Evolutionary conservation across 495 filamentous ascomycete species (phyloP).

Genomic region (Hypoxylon fragiforme): DNA sequence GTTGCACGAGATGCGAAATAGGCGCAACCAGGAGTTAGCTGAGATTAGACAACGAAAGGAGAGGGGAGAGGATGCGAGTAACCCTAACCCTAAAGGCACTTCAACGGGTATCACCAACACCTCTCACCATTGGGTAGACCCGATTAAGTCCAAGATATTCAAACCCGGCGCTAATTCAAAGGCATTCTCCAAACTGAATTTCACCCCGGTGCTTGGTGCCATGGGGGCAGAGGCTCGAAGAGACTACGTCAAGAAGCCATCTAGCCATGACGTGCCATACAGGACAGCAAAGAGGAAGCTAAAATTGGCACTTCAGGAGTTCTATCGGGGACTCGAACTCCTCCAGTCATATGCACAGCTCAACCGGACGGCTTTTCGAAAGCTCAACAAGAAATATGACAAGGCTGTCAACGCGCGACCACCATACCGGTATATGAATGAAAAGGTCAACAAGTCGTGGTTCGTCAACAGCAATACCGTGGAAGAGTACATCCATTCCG

Average conservation of each 20-base stretch:
- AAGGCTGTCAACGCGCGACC: constrained; percentile 80
- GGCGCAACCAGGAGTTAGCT: constrained; percentile 70
- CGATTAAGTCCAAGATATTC: constrained; percentile 47
- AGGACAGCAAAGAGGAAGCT: constrained; percentile 85
- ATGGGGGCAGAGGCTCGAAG: constrained; percentile 47
- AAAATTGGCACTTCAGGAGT: constrained; percentile 87
- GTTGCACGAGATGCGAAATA: constrained; percentile 84
- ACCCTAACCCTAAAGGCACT: constrained; percentile 28
- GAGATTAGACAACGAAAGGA: constrained; percentile 41
- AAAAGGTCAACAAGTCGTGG: constrained; percentile 86
- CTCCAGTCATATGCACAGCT: constrained; percentile 86
- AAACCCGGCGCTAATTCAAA: constrained; percentile 53
- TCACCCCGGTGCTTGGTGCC: constrained; percentile 43
- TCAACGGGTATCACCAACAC: constrained; percentile 23
- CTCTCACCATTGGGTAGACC: constrained; percentile 43
- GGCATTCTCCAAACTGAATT: constrained; percentile 44
- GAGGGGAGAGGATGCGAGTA: constrained; percentile 33
- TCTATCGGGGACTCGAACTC: constrained; percentile 87
- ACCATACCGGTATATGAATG: constrained; percentile 81
- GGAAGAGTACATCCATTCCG: constrained; percentile 72
- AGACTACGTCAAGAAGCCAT: constrained; percentile 67
- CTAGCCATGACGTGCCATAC: constrained; percentile 68
- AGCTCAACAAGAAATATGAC: constrained; percentile 99
- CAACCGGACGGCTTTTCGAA: constrained; percentile 90
- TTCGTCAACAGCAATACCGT: constrained; percentile 85